phyloP scores from a whole-genome alignment of 352 stramenopile genomes.

The Phytophthora tentaculata region DNA sequence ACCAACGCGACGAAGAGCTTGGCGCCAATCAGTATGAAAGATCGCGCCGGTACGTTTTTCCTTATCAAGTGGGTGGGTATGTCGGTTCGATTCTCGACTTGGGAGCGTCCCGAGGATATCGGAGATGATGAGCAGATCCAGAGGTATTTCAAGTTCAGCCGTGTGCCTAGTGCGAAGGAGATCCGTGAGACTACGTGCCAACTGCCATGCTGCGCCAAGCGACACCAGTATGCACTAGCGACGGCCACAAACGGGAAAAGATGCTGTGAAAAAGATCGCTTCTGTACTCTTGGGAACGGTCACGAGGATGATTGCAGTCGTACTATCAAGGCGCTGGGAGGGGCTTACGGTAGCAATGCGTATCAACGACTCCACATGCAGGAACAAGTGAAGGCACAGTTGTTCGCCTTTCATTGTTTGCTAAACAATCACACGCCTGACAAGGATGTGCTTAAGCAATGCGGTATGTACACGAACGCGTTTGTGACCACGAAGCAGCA shows the following conservation, averaged over 20 bases:
- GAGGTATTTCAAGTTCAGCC: conserved; percentile 90
- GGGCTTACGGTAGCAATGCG: conserved; percentile 67
- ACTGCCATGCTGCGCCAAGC: conserved; percentile 82
- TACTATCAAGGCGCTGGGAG: conserved; percentile 72
- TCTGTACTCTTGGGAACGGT: conserved; percentile 79
- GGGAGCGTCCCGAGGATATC: conserved; percentile 89
- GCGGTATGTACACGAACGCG: conserved; percentile 80
- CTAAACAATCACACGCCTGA: conserved; percentile 89
- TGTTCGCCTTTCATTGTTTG: conserved; percentile 90
- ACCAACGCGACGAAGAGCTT: conserved; percentile 31
- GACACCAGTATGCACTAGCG: conserved; percentile 69
- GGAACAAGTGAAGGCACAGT: conserved; percentile 87
- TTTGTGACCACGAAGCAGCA: conserved; percentile 82
- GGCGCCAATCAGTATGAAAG: conserved; percentile 34
- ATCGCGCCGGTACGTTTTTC: conserved; percentile 78
- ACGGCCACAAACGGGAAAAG: conserved; percentile 45
- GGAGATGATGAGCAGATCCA: conserved; percentile 90
- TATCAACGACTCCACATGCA: conserved; percentile 81
- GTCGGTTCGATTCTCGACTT: conserved; percentile 88
- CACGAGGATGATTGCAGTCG: conserved; percentile 83
- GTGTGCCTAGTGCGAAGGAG: conserved; percentile 83
- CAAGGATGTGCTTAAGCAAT: conserved; percentile 88
- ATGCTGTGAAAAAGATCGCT: conserved; percentile 82
- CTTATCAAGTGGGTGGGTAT: conserved; percentile 89
- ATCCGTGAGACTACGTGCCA: conserved; percentile 86